Evolutionary conservation across 805 yeast species (phyloP).

Genomic region (Candida andamanensis): DNA sequence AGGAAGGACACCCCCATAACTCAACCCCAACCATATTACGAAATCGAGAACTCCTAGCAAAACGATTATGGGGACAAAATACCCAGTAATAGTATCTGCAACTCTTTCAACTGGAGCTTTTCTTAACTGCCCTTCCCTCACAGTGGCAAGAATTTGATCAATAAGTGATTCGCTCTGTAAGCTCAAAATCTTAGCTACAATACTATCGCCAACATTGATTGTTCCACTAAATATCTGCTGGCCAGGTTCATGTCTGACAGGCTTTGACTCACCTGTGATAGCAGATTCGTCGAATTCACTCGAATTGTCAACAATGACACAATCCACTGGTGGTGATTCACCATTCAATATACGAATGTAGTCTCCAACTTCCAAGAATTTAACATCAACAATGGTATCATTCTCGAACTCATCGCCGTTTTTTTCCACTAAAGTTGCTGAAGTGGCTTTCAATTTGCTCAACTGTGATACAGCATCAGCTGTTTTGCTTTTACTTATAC

Average conservation of each 20-base stretch:
- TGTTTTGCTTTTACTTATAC: conserved; percentile 61
- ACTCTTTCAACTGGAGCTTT: conserved; percentile 70
- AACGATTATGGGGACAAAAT: conserved; percentile 68
- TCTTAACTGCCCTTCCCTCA: conserved; percentile 66
- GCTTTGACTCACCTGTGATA: conserved; percentile 56
- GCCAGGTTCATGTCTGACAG: conserved; percentile 53
- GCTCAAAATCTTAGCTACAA: conserved; percentile 50
- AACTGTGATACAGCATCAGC: conserved; percentile 58
- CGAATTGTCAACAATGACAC: conserved; percentile 43
- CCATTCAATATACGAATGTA: conserved; percentile 46
- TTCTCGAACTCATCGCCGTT: conserved; percentile 13
- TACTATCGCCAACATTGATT: conserved; percentile 52
- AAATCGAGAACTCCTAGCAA: conserved; percentile 58
- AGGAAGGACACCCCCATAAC: conserved; percentile 52
- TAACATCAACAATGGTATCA: conserved; percentile 28
- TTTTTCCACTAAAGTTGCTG: conserved; percentile 38
- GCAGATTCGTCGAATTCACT: conserved; percentile 58
- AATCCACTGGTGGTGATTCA: conserved; percentile 57
- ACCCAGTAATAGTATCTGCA: conserved; percentile 65
- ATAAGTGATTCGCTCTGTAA: conserved; percentile 60
- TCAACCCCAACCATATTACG: conserved; percentile 63
- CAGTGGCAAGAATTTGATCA: conserved; percentile 65
- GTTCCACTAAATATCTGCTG: conserved; percentile 74
- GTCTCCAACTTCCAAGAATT: conserved; percentile 50
- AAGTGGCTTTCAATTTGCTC: conserved; percentile 45